phyloP scores from a whole-genome alignment of 1,284 basidiomycete genomes.

The Flammula alnicola region DNA sequence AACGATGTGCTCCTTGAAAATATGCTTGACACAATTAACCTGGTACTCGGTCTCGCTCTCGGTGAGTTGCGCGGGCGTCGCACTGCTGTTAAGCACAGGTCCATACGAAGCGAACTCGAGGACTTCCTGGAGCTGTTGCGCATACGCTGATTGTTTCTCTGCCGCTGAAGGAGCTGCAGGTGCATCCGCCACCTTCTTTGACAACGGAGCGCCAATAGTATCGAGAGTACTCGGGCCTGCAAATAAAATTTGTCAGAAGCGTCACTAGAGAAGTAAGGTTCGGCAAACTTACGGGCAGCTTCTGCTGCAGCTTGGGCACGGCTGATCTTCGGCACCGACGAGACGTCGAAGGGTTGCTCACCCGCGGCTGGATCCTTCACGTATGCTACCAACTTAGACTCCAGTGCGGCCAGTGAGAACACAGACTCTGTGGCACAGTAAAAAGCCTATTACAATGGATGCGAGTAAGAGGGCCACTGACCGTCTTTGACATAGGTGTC shows the following conservation, averaged over 20 bases:
- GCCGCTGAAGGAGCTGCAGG: conserved; percentile 76
- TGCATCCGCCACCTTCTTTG: conserved; percentile 62
- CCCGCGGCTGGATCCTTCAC: conserved; percentile 80
- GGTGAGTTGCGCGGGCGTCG: conserved; percentile 84
- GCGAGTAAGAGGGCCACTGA: conserved; percentile 40
- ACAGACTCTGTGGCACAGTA: conserved; percentile 72
- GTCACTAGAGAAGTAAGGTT: neutral
- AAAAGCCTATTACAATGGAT: conserved; percentile 1
- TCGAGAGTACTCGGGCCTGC: conserved; percentile 84
- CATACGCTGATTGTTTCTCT: conserved; percentile 87
- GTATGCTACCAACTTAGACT: conserved; percentile 87
- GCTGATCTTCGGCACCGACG: conserved; percentile 89
- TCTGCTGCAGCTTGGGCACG: conserved; percentile 88
- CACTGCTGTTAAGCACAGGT: conserved; percentile 84
- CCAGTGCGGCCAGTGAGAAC: conserved; percentile 86
- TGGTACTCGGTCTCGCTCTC: conserved; percentile 99
- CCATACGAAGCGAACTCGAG: conserved; percentile 91
- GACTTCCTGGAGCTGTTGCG: conserved; percentile 83
- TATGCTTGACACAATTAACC: conserved; percentile 95
- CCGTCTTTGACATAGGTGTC: conserved; percentile 92
- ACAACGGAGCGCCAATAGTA: conserved; percentile 73
- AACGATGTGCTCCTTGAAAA: conserved; percentile 95
- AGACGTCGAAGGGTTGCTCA: conserved; percentile 77
- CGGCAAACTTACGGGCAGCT: conserved; percentile 67
- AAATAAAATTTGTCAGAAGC: conserved; percentile 13